These are phyloP conservation scores for Xylariales sp. DNA, from an alignment of 2,329 filamentous ascomycete genomes.

Conservation along the genomic window DNA sequence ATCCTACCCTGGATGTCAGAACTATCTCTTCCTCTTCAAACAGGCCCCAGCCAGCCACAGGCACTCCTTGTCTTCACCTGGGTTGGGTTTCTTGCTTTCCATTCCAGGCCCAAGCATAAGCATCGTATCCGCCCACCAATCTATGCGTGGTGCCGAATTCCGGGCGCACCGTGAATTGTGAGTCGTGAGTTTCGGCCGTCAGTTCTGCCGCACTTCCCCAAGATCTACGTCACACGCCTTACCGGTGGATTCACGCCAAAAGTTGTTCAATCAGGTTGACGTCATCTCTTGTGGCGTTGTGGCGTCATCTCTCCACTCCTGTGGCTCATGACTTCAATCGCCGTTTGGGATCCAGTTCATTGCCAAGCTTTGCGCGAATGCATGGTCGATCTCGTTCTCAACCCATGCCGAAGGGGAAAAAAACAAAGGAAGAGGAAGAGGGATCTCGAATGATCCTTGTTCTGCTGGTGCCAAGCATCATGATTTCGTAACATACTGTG, in stretches of 20 bases:
- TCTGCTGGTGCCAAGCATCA: constrained; percentile 3
- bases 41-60: no score
- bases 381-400: background rate
- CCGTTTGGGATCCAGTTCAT: background rate
- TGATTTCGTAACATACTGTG: constrained; percentile 7
- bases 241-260: background rate
- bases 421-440: background rate
- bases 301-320: background rate
- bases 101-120: no score
- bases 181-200: no score
- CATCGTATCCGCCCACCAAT: no score
- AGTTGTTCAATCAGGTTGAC: background rate
- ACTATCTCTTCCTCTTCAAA: no score
- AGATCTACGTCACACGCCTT: constrained; percentile 5
- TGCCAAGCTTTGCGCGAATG: background rate
- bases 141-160: constrained; percentile 5
- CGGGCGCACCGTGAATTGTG: background rate
- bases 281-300: constrained; percentile 5
- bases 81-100: no score
- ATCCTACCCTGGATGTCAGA: no score
- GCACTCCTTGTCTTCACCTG: no score
- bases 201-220: background rate
- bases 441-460: background rate
- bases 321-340: background rate
- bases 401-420: background rate